These are phyloP conservation scores for Phytopythium cucurbitacearum DNA, from an alignment of 352 stramenopile genomes.

Conservation along the genomic window DNA sequence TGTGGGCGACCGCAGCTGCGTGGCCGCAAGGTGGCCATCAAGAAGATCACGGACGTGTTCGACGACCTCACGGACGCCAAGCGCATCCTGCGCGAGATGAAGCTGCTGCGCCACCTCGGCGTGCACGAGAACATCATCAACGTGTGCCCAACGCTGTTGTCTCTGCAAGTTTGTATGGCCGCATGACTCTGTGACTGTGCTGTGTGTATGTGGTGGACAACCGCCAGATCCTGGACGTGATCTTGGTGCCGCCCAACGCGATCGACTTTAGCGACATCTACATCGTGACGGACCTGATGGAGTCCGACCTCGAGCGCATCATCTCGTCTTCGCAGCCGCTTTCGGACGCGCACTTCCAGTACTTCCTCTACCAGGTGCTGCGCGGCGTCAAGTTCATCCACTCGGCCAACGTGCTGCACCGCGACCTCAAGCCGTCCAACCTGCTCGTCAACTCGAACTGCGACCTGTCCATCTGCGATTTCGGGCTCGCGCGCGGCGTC, in stretches of 20 bases:
- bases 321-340: constrained; percentile 86
- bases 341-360: constrained; percentile 86
- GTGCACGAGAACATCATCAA: constrained; percentile 91
- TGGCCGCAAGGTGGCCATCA: constrained; percentile 86
- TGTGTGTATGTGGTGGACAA: too few relatives aligned
- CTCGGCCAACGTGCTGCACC: constrained; percentile 92
- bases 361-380: constrained; percentile 91
- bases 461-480: constrained; percentile 89
- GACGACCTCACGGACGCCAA: constrained; percentile 91
- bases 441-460: constrained; percentile 90
- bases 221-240: constrained; percentile 73
- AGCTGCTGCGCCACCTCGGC: constrained; percentile 89
- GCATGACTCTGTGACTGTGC: too few relatives aligned
- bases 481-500: constrained; percentile 90
- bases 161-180: too few relatives aligned
- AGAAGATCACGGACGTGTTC: constrained; percentile 93
- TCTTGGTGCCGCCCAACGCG: constrained; percentile 75
- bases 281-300: constrained; percentile 91
- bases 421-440: constrained; percentile 88
- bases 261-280: constrained; percentile 90
- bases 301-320: constrained; percentile 90
- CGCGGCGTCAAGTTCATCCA: constrained; percentile 98
- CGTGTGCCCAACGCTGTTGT: constrained; percentile 15
- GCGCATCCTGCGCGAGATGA: constrained; percentile 91
- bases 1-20: constrained; percentile 39